Evolutionary conservation across 345 rosid genomes (phyloP).

Genomic region (Camelina hispida): DNA sequence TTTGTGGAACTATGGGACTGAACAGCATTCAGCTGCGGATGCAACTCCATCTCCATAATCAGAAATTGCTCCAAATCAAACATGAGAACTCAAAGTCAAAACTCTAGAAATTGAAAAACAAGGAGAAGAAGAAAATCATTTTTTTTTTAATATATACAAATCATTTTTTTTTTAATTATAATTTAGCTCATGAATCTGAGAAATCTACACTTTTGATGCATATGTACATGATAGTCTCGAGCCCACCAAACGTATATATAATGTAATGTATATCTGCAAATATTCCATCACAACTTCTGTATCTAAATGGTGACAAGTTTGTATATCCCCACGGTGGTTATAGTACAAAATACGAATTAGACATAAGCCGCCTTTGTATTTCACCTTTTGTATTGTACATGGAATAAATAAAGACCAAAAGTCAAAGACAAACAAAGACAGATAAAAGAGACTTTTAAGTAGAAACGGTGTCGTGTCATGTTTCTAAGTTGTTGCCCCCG

Average conservation of each 20-base stretch:
- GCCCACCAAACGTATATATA: conserved; percentile 13
- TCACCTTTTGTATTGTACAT: too few relatives aligned
- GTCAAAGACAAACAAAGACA: not conserved
- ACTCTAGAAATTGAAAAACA: conserved; percentile 7
- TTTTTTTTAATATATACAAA: not conserved
- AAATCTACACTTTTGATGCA: conserved; percentile 27
- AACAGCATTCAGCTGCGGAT: conserved; percentile 35
- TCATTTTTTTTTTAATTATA: not conserved
- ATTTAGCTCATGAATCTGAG: conserved; percentile 3
- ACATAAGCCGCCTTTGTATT: not conserved
- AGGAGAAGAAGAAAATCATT: not conserved
- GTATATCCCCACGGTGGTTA: not conserved
- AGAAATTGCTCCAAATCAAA: conserved; percentile 11
- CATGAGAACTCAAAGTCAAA: not conserved
- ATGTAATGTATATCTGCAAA: not conserved
- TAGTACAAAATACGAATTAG: conserved; percentile 3
- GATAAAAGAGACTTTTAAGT: not conserved
- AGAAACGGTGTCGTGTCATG: not conserved
- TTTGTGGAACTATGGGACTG: conserved; percentile 63
- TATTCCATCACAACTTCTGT: not conserved
- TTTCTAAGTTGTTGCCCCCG: not conserved
- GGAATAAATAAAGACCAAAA: not conserved
- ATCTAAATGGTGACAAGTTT: not conserved
- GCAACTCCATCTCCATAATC: conserved; percentile 35
- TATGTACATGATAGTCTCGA: conserved; percentile 23